These are phyloP conservation scores for Salvia miltiorrhiza DNA, from an alignment of 257 asterid genomes.

Conservation along the genomic window DNA sequence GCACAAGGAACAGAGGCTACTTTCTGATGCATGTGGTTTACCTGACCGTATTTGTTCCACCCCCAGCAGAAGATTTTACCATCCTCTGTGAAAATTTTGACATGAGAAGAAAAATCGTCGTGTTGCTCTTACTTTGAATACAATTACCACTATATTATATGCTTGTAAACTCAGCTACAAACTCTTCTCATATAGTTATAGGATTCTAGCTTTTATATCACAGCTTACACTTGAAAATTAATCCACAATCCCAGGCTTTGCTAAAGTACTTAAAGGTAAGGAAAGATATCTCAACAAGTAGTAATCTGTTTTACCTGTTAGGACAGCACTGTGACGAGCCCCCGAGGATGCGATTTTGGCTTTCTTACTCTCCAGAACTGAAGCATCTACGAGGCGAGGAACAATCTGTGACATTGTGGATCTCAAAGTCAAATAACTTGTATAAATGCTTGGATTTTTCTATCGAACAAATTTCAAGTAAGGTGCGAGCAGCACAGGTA, in stretches of 20 bases:
- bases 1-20: background rate
- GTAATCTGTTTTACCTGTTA: conserved; percentile 45
- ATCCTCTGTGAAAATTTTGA: conserved; percentile 37
- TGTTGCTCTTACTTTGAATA: background rate
- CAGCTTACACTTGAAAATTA: background rate
- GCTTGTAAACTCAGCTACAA: background rate
- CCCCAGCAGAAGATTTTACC: conserved; percentile 68
- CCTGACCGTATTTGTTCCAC: conserved; percentile 89
- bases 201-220: background rate
- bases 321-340: conserved; percentile 71
- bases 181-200: background rate
- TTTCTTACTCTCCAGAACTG: conserved; percentile 45
- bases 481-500: background rate
- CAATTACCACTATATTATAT: background rate
- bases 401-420: conserved; percentile 30
- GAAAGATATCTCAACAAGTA: background rate
- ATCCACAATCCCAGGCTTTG: no score
- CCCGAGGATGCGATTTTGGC: conserved; percentile 60
- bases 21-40: conserved; percentile 10
- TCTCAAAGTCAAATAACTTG: background rate
- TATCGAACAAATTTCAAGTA: background rate
- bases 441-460: background rate
- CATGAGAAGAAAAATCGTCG: background rate
- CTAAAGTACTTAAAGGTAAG: conserved; percentile 12
- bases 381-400: conserved; percentile 59